phyloP scores from a whole-genome alignment of 2,329 filamentous ascomycete species.

The Neofusicoccum cordaticola region DNA sequence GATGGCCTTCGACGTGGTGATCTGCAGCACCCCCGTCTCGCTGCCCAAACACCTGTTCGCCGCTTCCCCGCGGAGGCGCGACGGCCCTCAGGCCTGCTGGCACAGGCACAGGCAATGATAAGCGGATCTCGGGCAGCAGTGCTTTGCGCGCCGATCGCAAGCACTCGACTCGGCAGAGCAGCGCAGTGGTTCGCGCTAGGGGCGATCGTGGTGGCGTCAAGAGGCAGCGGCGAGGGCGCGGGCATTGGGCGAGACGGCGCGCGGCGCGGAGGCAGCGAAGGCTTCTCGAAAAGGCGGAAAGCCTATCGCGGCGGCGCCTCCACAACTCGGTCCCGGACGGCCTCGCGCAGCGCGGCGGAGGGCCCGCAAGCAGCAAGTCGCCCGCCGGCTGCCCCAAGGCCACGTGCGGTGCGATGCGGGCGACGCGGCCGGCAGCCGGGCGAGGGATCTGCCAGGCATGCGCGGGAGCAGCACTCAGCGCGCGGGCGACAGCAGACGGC shows the following conservation, averaged over 20 bases:
- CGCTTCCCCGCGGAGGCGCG: neutral
- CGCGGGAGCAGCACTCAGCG: no score
- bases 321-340: slow-evolving; percentile 2
- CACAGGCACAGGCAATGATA: neutral
- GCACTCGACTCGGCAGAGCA: slow-evolving; percentile 1
- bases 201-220: slow-evolving; percentile 9
- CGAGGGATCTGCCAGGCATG: no score
- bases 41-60: slow-evolving; percentile 3
- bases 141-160: neutral
- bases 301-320: neutral
- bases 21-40: neutral
- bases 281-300: neutral
- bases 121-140: slow-evolving; percentile 9
- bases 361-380: neutral
- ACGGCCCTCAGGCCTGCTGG: neutral
- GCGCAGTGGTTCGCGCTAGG: slow-evolving; percentile 10
- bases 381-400: neutral
- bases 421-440: neutral
- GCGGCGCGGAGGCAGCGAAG: neutral
- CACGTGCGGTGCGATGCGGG: slow-evolving; percentile 1
- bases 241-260: neutral
- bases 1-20: neutral
- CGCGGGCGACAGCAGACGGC: no score
- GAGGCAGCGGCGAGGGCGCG: neutral
- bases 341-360: neutral